These are phyloP conservation scores for Toxicodendron radicans DNA, from an alignment of 345 rosid species.

Conservation along the genomic window DNA sequence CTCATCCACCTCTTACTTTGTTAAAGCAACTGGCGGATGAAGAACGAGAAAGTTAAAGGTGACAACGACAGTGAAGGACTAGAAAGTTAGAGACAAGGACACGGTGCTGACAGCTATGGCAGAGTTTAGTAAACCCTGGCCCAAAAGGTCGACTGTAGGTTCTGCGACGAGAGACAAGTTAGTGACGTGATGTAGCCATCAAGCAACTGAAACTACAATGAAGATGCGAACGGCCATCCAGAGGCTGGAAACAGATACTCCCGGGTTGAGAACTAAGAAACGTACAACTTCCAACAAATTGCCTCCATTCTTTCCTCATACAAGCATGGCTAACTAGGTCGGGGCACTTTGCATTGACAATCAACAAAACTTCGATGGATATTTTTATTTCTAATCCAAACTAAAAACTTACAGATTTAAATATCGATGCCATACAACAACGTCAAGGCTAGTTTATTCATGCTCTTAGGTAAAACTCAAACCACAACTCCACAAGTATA, in stretches of 20 bases:
- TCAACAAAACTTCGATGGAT: not conserved
- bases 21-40: not conserved
- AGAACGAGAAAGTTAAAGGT: not conserved
- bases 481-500: constrained; percentile 22
- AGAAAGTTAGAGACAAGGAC: not conserved
- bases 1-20: not conserved
- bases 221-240: not conserved
- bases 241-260: not conserved
- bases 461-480: constrained; percentile 14
- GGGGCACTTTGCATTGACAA: not conserved
- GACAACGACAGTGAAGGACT: not conserved
- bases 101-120: not conserved
- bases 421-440: not conserved
- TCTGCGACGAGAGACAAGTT: not conserved
- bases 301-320: not conserved
- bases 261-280: not conserved
- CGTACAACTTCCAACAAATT: not conserved
- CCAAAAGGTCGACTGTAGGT: not conserved
- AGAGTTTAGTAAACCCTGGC: not conserved
- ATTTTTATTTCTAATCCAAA: not conserved
- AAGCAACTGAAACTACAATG: not conserved
- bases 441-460: constrained; percentile 25
- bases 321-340: too few species aligned
- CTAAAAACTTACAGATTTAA: not conserved
- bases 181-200: too few species aligned